Evolutionary conservation across 2,329 filamentous ascomycete genomes (phyloP), one percentile per base, ranked within the genome.

Genomic region (Drechslerella dactyloides): DNA sequence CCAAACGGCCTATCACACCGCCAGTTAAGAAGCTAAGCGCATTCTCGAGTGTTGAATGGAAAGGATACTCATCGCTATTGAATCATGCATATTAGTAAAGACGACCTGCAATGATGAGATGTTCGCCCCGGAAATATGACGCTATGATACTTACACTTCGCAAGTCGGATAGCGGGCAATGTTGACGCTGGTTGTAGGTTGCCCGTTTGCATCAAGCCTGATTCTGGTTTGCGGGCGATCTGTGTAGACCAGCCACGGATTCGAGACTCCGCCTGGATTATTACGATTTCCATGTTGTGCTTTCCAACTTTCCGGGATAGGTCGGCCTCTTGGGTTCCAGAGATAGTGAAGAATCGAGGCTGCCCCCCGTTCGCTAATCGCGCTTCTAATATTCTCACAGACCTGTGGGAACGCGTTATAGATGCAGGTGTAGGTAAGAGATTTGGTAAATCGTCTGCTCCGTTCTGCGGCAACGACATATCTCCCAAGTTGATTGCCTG

Each of bases 51-150:
- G 59, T 54, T 6, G 59, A 55, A 24, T 46, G 37, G n/a, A 62
- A 62, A 1, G 59, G 59, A 55, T 54, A 62, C 21, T 55, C 59
- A 42, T 62, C 59, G 8, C 59, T 62, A 15, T 44, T 24, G n/a
- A 1, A 8, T 8, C 19, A n/a, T n/a, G n/a, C n/a, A 19, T 21
- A 27, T 48, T 19, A 40, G 59, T 15, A n/a, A 61, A 13, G 4
- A 10, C 5, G 21, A 53, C n/a, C 23, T 58, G 1, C 19, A 21
- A 44, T 13, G 8, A 33, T 15, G 19, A 23, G 21, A 13, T 5
- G 24, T 3, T 19, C 15, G 44, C 19, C n/a, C 19, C n/a, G 37
- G 37, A 5, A 19, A 5, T 10, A 48, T 10, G 11, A 21, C 19
- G 7, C 17, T 5, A 5, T 5, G 35, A 55, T 52, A 62, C 59